These are phyloP conservation scores for Choiromyces venosus DNA, from an alignment of 495 filamentous ascomycete species.

Conservation along the genomic window DNA sequence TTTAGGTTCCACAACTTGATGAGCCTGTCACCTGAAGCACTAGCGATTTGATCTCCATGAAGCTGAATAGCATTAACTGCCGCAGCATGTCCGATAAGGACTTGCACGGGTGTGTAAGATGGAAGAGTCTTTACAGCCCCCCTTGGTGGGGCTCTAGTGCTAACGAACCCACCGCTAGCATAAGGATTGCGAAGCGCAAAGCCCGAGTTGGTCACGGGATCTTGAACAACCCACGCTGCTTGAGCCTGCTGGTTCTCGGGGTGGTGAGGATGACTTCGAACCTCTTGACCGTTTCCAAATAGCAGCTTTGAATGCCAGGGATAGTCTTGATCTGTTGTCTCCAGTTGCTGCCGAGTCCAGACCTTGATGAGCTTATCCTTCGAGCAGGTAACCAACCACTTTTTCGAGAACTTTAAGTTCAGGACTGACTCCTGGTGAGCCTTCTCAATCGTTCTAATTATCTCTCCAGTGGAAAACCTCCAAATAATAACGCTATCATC, in stretches of 20 bases:
- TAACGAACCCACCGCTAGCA: conserved; percentile 44
- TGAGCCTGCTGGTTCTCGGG: conserved; percentile 51
- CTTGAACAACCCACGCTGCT: conserved; percentile 39
- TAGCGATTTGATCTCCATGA: conserved; percentile 77
- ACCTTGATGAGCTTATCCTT: conserved; percentile 96
- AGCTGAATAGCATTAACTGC: conserved; percentile 97
- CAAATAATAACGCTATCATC: conserved; percentile 86
- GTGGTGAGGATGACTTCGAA: conserved; percentile 36
- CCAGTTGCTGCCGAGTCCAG: conserved; percentile 73
- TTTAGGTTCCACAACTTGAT: conserved; percentile 92
- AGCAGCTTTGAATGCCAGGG: conserved; percentile 43
- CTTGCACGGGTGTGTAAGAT: conserved; percentile 71
- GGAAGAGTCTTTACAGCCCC: conserved; percentile 46
- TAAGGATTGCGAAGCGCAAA: conserved; percentile 43
- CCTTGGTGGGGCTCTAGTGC: conserved; percentile 5
- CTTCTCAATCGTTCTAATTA: conserved; percentile 62
- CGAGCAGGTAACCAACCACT: conserved; percentile 89
- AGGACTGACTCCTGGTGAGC: conserved; percentile 88
- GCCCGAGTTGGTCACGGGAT: conserved; percentile 25
- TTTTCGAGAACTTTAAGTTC: conserved; percentile 89
- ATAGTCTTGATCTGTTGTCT: conserved; percentile 64
- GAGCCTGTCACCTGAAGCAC: conserved; percentile 83
- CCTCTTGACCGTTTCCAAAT: conserved; percentile 41
- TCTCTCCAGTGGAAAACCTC: conserved; percentile 83
- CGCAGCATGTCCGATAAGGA: conserved; percentile 72